A percentile compares a stretch with the other conserved stretches of the same genome.
phyloP scores from a whole-genome alignment of 2,329 filamentous ascomycete genomes.

The Apiospora pterosperma region DNA sequence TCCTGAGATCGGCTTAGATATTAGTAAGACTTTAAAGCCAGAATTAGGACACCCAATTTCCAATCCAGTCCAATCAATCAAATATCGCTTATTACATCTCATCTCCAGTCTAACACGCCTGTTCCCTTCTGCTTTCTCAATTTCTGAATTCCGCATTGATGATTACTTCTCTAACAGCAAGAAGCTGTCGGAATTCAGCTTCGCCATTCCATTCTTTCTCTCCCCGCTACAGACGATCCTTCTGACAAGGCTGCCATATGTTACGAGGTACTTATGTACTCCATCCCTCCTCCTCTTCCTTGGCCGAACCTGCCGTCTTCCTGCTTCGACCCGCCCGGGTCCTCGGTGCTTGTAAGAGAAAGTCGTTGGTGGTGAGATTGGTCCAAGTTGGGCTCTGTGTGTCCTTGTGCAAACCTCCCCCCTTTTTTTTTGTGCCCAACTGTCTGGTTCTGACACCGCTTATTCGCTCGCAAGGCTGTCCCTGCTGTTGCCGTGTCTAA shows the following conservation, averaged over 20 bases:
- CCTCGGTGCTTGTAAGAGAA: not conserved
- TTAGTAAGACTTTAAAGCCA: not conserved
- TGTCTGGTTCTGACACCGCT: slow-evolving; percentile 2
- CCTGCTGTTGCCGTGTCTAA: slow-evolving; percentile 1
- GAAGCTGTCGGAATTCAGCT: too few species aligned
- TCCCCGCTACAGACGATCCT: too few species aligned
- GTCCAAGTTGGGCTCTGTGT: not conserved
- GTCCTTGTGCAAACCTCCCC: not conserved
- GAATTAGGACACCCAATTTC: not conserved
- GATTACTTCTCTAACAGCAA: too few species aligned
- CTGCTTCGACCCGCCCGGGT: not conserved
- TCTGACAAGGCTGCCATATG: too few species aligned
- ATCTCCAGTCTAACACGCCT: not conserved
- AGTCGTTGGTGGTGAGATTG: not conserved
- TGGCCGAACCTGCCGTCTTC: not conserved
- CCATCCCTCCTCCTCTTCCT: not conserved
- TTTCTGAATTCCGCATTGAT: too few species aligned
- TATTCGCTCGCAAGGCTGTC: slow-evolving; percentile 2
- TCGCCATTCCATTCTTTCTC: too few species aligned
- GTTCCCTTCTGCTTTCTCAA: not conserved
- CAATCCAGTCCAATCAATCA: not conserved
- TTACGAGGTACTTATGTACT: too few species aligned
- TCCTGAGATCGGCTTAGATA: too few species aligned
- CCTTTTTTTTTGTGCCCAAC: slow-evolving; percentile 3
- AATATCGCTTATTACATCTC: not conserved